Evolutionary conservation across 2,329 filamentous ascomycete genomes (phyloP).

Genomic region (Rasamsonia emersonii): DNA sequence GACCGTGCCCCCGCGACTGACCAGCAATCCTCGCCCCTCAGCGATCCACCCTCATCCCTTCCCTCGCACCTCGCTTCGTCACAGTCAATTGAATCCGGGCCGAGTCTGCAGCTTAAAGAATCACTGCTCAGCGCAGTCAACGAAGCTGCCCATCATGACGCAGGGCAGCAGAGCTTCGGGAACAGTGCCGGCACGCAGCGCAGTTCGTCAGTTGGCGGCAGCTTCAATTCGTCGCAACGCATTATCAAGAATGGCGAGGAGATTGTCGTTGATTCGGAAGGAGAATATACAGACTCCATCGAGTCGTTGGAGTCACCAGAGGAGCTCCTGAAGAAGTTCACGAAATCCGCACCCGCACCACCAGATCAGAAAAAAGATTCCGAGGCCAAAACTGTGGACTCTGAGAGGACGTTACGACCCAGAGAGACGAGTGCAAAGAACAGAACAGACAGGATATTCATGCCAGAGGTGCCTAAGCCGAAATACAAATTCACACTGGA

Average conservation of each 20-base stretch:
- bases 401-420: slow-evolving; percentile 9
- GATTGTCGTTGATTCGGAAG: slow-evolving; percentile 59
- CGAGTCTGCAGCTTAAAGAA: slow-evolving; percentile 11
- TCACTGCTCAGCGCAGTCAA: slow-evolving; percentile 11
- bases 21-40: slow-evolving; percentile 19
- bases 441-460: slow-evolving; percentile 11
- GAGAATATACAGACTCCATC: slow-evolving; percentile 56
- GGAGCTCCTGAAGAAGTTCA: slow-evolving; percentile 35
- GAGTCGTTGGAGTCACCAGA: slow-evolving; percentile 47
- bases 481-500: slow-evolving; percentile 58
- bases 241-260: slow-evolving; percentile 48
- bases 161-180: slow-evolving; percentile 12
- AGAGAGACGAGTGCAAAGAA: slow-evolving; percentile 8
- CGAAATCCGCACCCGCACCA: slow-evolving; percentile 10
- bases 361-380: slow-evolving; percentile 9
- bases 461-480: slow-evolving; percentile 15
- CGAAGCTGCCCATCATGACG: slow-evolving; percentile 5
- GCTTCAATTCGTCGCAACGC: slow-evolving; percentile 36
- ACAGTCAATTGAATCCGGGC: slow-evolving; percentile 8
- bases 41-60: slow-evolving; percentile 17
- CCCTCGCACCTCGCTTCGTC: slow-evolving; percentile 12
- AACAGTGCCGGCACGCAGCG: slow-evolving; percentile 10
- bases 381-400: slow-evolving; percentile 5
- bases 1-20: slow-evolving; percentile 11
- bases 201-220: slow-evolving; percentile 14